A percentile compares a stretch with the other conserved stretches of the same genome.
phyloP scores from a whole-genome alignment of 345 rosid genomes.

The Bruguiera gymnorhiza region DNA sequence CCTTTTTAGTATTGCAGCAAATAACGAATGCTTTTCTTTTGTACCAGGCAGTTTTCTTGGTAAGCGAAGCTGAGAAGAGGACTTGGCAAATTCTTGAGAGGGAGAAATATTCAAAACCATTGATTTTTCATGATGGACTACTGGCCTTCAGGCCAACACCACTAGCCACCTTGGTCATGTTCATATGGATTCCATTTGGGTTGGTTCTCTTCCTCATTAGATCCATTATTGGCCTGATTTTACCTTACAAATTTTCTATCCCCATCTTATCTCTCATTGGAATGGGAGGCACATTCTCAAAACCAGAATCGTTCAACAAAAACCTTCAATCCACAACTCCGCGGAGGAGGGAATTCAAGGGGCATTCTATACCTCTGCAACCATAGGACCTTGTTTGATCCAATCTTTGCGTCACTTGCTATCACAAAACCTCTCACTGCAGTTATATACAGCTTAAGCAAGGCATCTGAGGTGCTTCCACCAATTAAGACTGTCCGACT shows the following conservation, averaged over 20 bases:
- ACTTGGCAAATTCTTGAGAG: constrained; percentile 50
- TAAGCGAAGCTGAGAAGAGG: constrained; percentile 52
- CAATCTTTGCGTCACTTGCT: constrained; percentile 49
- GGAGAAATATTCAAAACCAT: constrained; percentile 50
- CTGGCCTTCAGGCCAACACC: constrained; percentile 62
- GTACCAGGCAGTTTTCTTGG: constrained; percentile 52
- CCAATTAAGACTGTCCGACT: constrained; percentile 67
- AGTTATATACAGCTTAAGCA: constrained; percentile 72
- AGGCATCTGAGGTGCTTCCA: constrained; percentile 56
- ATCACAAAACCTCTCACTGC: constrained; percentile 52
- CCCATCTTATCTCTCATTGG: constrained; percentile 44
- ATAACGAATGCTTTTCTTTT: neutral
- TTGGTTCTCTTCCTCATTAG: constrained; percentile 37
- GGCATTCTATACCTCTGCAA: constrained; percentile 63
- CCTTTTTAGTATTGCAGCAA: neutral
- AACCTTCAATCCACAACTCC: neutral
- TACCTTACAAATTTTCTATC: constrained; percentile 47
- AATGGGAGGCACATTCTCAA: constrained; percentile 21
- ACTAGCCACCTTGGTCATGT: constrained; percentile 42
- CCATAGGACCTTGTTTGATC: constrained; percentile 73
- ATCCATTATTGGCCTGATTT: constrained; percentile 25
- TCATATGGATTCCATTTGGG: constrained; percentile 74
- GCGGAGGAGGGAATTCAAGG: neutral
- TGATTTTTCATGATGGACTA: constrained; percentile 82
- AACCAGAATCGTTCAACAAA: constrained; percentile 3